Evolutionary conservation across 768 basidiomycete genomes (phyloP), one percentile per base, ranked within the genome.

Genomic region (Phanerochaete carnosa): DNA sequence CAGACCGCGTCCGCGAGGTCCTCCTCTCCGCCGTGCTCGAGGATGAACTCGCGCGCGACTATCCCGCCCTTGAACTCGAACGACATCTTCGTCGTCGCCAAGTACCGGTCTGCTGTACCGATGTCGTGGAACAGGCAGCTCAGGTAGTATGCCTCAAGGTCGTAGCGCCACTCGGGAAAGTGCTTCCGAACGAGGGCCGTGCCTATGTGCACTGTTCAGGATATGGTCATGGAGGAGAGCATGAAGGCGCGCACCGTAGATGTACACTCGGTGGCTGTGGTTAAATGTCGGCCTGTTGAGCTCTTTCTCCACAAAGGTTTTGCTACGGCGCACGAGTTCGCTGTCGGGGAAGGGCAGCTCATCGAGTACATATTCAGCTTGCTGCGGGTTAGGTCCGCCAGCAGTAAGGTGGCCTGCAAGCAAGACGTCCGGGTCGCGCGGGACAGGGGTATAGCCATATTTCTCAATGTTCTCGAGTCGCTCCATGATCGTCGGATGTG

Each of bases 31-130:
- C 77, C 77, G 4, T 70, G 67, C 29, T 76, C 65, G 25, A 80
- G 66, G 45, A 83, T 79, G 43, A 79, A 71, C 55, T 82, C 79
- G 32, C 81, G 77, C 35, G 80, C 82, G 13, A 83, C 74, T 55
- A 83, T 80, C 22, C 75, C 82, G 50, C 82, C 80, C 66, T 80
- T 80, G 73, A 81, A 83, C 70, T 84, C 83, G 65, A 84, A 83
- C 15, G 79, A 80, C 69, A 83, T 70, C 61, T 81, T 81, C n/a
- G 83, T 83, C 26, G 77, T 80, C n/a, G 76, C 62, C 49, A 82
- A 72, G 64, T 78, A 83, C 25, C 71, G 72, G 49, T 80, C 75
- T 6, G 79, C 80, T 2, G 80, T 80, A 47, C 82, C 82, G 49
- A 83, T 79, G 64, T 83, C 82, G 64, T 83, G 82, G 60, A 83